Base-by-base conservation (phyloP, 2,329 filamentous ascomycete genomes). In the Pseudogymnoascus sp. region DNA sequence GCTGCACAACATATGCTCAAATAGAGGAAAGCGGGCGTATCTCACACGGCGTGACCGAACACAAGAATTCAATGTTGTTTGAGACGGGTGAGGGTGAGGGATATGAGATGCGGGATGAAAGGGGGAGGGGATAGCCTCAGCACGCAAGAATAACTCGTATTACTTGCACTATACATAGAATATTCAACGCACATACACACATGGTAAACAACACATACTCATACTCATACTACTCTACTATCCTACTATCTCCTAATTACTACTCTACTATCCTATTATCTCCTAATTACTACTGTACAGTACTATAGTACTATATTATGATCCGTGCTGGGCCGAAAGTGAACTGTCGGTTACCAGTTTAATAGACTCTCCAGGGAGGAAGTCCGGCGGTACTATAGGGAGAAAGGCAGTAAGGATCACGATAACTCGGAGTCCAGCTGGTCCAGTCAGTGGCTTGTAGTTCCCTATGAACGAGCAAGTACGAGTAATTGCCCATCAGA, bases 341-440 rank as follows among this genome's bases (percentile, higher is more conserved):
- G 26, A 15, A 19, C 17, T 46, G 42, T 46, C 21, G 4, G n/a
- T 46, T 46, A 46, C 42, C 19, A 19, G 42, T 46, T 50, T 50
- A 26, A 50, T 50, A 50, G 44, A 26, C 13, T 50, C 44, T 53
- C 29, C 13, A 3, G n/a, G 26, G 50, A 56, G 26, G 10, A 33
- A 56, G 50, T 26, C 19, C 26, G 29, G 29, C n/a, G 50, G 29
- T 56, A 56, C 29, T 56, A 56, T 56, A 56, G 50, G 29, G 50
- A 56, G 50, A 33, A 31, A 33, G 50, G 17, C 50, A 56, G 29
- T 56, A 56, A 56, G 50, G 50, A 56, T 56, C 50, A 56, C n/a
- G 50, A 56, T 56, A 56, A 56, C 50, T 56, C 9, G 10, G 4
- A 31, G 46, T 31, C 23, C 26, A 10, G 9, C n/a, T 26, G n/a